phyloP scores from a whole-genome alignment of 495 filamentous ascomycete genomes.

The Hyaloscypha hepaticicola region DNA sequence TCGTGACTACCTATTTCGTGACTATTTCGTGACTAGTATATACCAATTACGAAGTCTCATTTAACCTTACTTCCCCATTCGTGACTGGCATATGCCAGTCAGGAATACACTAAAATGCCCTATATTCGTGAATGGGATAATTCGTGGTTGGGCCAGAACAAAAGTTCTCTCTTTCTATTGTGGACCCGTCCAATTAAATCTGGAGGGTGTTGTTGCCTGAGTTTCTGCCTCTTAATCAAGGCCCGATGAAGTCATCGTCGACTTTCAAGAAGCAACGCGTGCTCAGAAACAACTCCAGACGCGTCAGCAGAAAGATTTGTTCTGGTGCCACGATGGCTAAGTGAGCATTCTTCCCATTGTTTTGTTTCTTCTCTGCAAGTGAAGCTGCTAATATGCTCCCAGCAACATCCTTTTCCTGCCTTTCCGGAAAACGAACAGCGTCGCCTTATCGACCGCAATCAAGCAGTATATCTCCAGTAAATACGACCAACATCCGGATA shows the following conservation, averaged over 20 bases:
- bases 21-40: too few species aligned
- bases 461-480: slow-evolving; percentile 96
- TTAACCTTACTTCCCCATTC: too few species aligned
- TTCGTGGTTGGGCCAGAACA: too few species aligned
- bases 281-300: background rate
- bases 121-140: too few species aligned
- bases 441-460: slow-evolving; percentile 77
- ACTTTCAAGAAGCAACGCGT: slow-evolving; percentile 4
- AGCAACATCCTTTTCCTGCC: slow-evolving; percentile 63
- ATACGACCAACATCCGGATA: slow-evolving; percentile 98
- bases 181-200: background rate
- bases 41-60: too few species aligned
- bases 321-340: slow-evolving; percentile 12
- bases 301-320: background rate
- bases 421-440: slow-evolving; percentile 78
- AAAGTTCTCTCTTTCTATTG: background rate
- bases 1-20: too few species aligned
- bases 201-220: background rate
- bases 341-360: slow-evolving; percentile 2
- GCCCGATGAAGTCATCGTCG: slow-evolving; percentile 4
- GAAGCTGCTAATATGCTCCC: background rate
- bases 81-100: too few species aligned
- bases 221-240: background rate
- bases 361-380: background rate
- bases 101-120: too few species aligned